phyloP scores from a whole-genome alignment of 176 grass and related monocot species.

The Zea mays region DNA sequence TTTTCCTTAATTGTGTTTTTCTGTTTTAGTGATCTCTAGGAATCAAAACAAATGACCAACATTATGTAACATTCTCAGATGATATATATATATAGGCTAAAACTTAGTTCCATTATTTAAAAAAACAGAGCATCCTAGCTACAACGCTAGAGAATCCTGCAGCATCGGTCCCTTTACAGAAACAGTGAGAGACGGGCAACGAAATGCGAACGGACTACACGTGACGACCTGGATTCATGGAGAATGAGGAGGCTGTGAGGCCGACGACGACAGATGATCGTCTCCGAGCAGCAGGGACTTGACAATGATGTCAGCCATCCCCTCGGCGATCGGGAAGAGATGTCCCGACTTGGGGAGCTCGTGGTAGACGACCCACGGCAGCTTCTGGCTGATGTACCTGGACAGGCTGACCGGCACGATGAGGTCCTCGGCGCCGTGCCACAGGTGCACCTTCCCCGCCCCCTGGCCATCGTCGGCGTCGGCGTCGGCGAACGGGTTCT shows the following conservation, averaged over 20 bases:
- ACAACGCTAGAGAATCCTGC: neutral
- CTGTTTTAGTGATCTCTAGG: too few relatives aligned
- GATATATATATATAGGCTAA: too few relatives aligned
- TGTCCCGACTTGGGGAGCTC: slow-evolving; percentile 69
- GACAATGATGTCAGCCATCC: slow-evolving; percentile 62
- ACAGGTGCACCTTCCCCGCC: slow-evolving; percentile 61
- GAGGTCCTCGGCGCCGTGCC: slow-evolving; percentile 71
- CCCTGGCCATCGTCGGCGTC: neutral
- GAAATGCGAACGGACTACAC: neutral
- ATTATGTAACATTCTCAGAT: too few relatives aligned
- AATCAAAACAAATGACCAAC: too few relatives aligned
- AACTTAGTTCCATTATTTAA: too few relatives aligned
- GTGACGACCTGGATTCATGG: neutral
- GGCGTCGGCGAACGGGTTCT: slow-evolving; percentile 58
- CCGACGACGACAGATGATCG: neutral
- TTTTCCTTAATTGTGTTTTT: too few relatives aligned
- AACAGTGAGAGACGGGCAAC: neutral
- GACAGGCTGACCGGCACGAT: slow-evolving; percentile 63
- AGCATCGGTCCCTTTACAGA: neutral
- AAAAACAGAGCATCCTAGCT: too few relatives aligned
- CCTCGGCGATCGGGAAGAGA: slow-evolving; percentile 52
- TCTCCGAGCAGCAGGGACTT: slow-evolving; percentile 55
- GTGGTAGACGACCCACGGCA: slow-evolving; percentile 73
- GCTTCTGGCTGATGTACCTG: slow-evolving; percentile 53
- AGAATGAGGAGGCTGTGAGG: neutral